Conservation (phyloP, 169 alveolate species). For the Plasmodium coatneyi region DNA sequence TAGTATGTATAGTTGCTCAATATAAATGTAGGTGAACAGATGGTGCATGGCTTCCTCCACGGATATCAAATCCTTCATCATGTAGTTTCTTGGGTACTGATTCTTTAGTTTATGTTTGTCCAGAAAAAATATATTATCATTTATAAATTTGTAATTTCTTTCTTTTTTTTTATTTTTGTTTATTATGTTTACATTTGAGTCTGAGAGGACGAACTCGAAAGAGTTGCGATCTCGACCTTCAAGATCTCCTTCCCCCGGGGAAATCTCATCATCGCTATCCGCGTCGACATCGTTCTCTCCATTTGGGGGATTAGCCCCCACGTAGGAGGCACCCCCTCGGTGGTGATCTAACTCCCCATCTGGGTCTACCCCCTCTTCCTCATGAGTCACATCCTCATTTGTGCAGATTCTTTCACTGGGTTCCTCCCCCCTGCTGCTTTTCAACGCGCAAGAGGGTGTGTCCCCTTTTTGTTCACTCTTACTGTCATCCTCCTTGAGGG, state of each 20-base stretch:
- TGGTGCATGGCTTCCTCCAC: conserved; percentile 72
- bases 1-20: conserved; percentile 67
- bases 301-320: neutral
- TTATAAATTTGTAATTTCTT: conserved; percentile 59
- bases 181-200: conserved; percentile 37
- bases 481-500: neutral
- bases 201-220: conserved; percentile 40
- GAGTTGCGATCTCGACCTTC: neutral
- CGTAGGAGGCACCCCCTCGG: neutral
- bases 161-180: conserved; percentile 52
- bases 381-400: conserved; percentile 5
- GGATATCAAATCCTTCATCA: conserved; percentile 43
- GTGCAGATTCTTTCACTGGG: neutral
- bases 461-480: conserved; percentile 14
- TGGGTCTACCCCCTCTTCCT: neutral
- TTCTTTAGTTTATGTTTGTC: conserved; percentile 36
- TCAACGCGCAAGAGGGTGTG: too few species aligned
- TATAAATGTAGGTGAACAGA: conserved; percentile 71
- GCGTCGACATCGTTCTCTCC: neutral
- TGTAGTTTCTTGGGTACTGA: conserved; percentile 46
- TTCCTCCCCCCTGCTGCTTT: neutral
- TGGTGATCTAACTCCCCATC: neutral
- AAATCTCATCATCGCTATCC: neutral
- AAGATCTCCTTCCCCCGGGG: neutral
- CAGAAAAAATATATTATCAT: conserved; percentile 34